Conservation (phyloP, 768 basidiomycete genomes). For the Rickenella mellea region DNA sequence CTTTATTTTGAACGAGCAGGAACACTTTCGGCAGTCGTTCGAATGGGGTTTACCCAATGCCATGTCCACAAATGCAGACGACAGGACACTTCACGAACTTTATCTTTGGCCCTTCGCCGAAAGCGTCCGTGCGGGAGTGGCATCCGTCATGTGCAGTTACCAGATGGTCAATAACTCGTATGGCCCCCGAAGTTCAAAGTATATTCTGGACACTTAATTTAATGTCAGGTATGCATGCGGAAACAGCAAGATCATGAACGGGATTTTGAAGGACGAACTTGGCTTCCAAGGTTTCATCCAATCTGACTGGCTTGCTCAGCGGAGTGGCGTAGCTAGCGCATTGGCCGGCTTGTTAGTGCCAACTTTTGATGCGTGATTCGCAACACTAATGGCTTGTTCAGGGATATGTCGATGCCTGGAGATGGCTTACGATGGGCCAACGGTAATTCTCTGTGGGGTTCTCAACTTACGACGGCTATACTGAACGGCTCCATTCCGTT, state of each 20-base stretch:
- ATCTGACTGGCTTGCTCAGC: conserved; percentile 1
- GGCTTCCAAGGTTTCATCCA: conserved; percentile 5
- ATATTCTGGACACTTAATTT: conserved; percentile 2
- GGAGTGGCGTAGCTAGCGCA: conserved; percentile 6
- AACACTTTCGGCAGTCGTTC: conserved; percentile 10
- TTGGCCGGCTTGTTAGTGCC: conserved; percentile 12
- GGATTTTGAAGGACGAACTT: conserved; percentile 19
- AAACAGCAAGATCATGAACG: conserved; percentile 16
- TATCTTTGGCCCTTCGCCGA: conserved; percentile 19
- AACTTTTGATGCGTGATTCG: conserved; percentile 1
- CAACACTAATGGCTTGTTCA: background rate
- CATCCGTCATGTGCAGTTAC: conserved; percentile 32
- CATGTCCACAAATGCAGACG: conserved; percentile 28
- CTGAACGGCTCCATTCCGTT: conserved; percentile 27
- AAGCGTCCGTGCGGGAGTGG: conserved; percentile 31
- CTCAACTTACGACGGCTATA: conserved; percentile 22
- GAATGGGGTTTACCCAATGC: conserved; percentile 6
- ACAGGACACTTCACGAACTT: conserved; percentile 28
- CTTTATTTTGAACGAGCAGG: conserved; percentile 15
- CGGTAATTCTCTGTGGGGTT: conserved; percentile 12
- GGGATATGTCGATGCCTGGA: conserved; percentile 4
- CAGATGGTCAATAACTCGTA: conserved; percentile 8
- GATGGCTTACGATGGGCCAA: background rate
- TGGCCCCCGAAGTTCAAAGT: background rate
- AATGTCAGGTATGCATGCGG: conserved; percentile 19